Evolutionary conservation across 495 filamentous ascomycete species (phyloP).

Genomic region (Neurospora sublineolata): DNA sequence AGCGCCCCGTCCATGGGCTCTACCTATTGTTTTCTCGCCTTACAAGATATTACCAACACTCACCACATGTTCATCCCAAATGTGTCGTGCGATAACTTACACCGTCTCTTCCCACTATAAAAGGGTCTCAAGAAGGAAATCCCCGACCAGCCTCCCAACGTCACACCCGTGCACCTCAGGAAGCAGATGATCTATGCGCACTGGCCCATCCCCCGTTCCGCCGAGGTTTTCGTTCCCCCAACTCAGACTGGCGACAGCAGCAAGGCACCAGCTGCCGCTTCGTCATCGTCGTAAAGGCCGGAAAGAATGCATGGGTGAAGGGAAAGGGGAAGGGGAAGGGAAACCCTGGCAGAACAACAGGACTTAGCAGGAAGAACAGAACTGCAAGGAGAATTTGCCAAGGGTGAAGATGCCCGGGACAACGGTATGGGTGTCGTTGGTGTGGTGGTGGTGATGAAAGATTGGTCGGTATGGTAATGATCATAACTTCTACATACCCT

Average conservation of each 20-base stretch:
- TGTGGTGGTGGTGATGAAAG: background rate
- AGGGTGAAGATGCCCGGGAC: background rate
- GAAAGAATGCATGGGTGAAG: background rate
- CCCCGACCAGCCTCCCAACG: slow-evolving; percentile 66
- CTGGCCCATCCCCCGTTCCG: slow-evolving; percentile 26
- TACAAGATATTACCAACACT: background rate
- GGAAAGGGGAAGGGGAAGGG: background rate
- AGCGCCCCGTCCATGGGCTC: background rate
- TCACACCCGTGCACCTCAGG: slow-evolving; percentile 73
- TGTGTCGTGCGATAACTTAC: background rate
- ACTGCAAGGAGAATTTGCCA: background rate
- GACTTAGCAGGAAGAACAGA: background rate
- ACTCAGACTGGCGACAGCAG: background rate
- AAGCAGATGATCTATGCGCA: slow-evolving; percentile 67
- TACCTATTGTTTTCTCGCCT: too few relatives aligned
- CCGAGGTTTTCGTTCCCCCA: slow-evolving; percentile 27
- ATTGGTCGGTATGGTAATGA: background rate
- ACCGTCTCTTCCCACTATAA: background rate
- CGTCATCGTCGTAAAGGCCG: background rate
- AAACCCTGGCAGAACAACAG: slow-evolving; percentile 11
- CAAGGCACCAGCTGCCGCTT: background rate
- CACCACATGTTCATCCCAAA: background rate
- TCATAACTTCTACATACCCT: background rate
- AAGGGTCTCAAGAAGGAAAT: slow-evolving; percentile 86
- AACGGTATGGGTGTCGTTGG: background rate